phyloP scores from a whole-genome alignment of 257 asterid species.

The Solanum virginianum region DNA sequence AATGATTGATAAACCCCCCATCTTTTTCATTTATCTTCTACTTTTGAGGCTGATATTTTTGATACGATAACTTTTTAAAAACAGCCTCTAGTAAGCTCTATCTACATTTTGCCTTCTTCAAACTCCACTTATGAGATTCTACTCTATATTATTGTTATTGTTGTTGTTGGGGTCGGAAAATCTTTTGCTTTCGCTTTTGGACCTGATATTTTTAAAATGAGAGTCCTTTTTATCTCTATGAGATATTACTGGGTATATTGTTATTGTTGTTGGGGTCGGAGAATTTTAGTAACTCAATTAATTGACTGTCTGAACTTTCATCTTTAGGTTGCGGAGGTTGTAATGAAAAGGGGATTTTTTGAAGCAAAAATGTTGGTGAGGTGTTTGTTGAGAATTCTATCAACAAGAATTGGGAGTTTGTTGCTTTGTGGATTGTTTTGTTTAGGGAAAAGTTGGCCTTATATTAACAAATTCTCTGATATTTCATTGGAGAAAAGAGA shows the following conservation, averaged over 20 bases:
- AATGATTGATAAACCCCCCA: neutral
- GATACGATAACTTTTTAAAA: too few species aligned
- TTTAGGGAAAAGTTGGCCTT: constrained; percentile 46
- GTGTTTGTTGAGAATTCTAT: constrained; percentile 28
- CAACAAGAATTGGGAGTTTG: constrained; percentile 60
- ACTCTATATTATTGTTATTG: too few species aligned
- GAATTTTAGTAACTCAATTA: neutral
- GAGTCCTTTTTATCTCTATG: too few species aligned
- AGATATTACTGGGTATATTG: too few species aligned
- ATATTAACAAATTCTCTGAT: constrained; percentile 35
- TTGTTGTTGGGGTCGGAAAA: neutral
- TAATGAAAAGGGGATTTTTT: constrained; percentile 25
- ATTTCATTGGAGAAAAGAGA: constrained; percentile 55
- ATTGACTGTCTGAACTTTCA: neutral
- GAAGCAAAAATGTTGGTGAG: constrained; percentile 41
- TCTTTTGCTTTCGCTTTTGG: neutral
- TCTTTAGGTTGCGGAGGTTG: constrained; percentile 50
- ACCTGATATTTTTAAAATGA: too few species aligned
- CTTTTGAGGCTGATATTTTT: too few species aligned
- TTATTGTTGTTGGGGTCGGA: too few species aligned
- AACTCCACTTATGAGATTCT: too few species aligned
- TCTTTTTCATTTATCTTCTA: neutral
- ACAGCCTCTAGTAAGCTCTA: too few species aligned
- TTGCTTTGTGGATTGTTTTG: constrained; percentile 45
- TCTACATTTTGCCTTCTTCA: too few species aligned